Evolutionary conservation across 2,329 filamentous ascomycete species (phyloP).

Genomic region (Trichoderma harzianum): DNA sequence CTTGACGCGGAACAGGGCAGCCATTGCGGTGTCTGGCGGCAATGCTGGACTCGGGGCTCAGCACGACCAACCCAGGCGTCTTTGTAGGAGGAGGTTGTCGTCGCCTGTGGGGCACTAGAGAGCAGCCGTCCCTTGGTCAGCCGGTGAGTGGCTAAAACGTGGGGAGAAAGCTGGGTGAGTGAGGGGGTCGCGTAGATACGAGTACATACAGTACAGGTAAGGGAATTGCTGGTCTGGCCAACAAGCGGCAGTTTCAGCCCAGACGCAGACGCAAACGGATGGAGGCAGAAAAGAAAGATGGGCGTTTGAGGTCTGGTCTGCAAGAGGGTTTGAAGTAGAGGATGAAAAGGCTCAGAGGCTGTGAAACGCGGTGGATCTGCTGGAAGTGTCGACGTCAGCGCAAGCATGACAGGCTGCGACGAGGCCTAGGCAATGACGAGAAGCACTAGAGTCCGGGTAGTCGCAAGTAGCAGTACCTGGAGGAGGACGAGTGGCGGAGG

Average conservation of each 20-base stretch:
- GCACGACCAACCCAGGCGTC: slow-evolving; percentile 12
- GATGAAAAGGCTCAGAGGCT: slow-evolving; percentile 27
- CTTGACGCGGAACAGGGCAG: slow-evolving; percentile 86
- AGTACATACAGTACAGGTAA: neutral
- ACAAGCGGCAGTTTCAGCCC: slow-evolving; percentile 11
- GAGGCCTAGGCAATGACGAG: slow-evolving; percentile 12
- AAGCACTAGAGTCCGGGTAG: neutral
- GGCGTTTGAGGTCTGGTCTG: slow-evolving; percentile 9
- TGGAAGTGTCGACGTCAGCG: slow-evolving; percentile 48
- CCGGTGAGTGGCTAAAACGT: slow-evolving; percentile 18
- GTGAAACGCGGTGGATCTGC: slow-evolving; percentile 33
- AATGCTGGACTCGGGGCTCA: slow-evolving; percentile 7
- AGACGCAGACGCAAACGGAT: neutral
- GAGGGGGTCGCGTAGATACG: slow-evolving; percentile 1
- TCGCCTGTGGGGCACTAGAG: slow-evolving; percentile 17
- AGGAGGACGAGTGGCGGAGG: neutral
- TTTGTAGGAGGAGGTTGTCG: slow-evolving; percentile 20
- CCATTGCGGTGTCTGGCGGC: slow-evolving; percentile 51
- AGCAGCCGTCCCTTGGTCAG: slow-evolving; percentile 14
- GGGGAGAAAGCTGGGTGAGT: slow-evolving; percentile 10
- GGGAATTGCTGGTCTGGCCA: slow-evolving; percentile 2
- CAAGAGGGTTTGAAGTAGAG: slow-evolving; percentile 4
- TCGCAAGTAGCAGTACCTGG: neutral
- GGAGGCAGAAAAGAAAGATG: slow-evolving; percentile 20
- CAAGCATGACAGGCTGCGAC: slow-evolving; percentile 27